phyloP scores from a whole-genome alignment of 805 yeast species.

The Sungouiella thailandica region DNA sequence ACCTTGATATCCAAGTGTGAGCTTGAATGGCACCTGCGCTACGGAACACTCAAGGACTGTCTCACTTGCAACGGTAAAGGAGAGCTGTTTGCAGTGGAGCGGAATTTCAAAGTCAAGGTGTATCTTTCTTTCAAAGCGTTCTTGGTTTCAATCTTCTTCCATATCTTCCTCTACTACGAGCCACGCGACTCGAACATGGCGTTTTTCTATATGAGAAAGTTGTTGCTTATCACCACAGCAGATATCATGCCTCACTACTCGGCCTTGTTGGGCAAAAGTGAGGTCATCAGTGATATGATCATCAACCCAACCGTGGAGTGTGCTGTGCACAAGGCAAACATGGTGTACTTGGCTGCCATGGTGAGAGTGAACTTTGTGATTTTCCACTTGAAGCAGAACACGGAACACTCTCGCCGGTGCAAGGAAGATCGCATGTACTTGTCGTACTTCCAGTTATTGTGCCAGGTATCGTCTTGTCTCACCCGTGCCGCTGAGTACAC shows the following conservation, averaged over 20 bases:
- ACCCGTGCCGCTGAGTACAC: constrained; percentile 22
- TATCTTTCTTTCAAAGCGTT: constrained; percentile 13
- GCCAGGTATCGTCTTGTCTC: constrained; percentile 13
- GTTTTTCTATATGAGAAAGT: constrained; percentile 13
- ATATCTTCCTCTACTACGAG: constrained; percentile 16
- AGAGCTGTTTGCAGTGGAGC: constrained; percentile 3
- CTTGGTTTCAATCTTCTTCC: constrained; percentile 14
- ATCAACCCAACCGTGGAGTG: constrained; percentile 17
- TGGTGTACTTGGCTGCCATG: constrained; percentile 25
- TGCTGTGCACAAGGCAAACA: constrained; percentile 28
- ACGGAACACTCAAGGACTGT: constrained; percentile 9
- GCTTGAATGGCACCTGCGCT: constrained; percentile 7
- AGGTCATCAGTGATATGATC: constrained; percentile 18
- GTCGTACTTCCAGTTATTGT: constrained; percentile 8
- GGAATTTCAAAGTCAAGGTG: constrained; percentile 14
- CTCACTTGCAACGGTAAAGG: constrained; percentile 2
- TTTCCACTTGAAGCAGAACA: constrained; percentile 16
- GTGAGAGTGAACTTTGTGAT: constrained; percentile 27
- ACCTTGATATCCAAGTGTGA: constrained; percentile 7
- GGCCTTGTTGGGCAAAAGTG: constrained; percentile 11
- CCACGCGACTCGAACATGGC: constrained; percentile 6
- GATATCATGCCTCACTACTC: constrained; percentile 18
- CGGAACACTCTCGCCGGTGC: constrained; percentile 17
- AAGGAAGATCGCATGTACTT: constrained; percentile 5
- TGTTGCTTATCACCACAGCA: constrained; percentile 9